phyloP scores from a whole-genome alignment of 2,329 filamentous ascomycete species.

The Neofusicoccum kwambonambiense region DNA sequence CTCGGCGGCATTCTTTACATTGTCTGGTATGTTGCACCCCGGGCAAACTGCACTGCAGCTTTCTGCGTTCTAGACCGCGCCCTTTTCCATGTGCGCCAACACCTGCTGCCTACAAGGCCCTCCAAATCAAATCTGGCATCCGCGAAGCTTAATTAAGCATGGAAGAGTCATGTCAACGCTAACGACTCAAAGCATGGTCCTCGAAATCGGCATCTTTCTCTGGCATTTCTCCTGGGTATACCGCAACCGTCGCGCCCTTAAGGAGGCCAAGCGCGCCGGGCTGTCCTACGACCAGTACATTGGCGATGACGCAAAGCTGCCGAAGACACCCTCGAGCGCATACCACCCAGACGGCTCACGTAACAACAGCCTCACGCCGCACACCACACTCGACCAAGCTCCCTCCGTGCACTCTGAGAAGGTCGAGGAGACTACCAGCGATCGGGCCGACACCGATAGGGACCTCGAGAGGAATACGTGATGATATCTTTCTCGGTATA shows the following conservation, averaged over 20 bases:
- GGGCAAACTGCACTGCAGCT: too few relatives aligned
- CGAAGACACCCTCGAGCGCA: neutral
- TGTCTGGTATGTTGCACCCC: conserved; percentile 49
- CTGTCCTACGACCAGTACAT: conserved; percentile 57
- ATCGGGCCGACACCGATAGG: neutral
- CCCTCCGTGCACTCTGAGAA: neutral
- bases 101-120: neutral
- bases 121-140: neutral
- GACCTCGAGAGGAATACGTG: neutral
- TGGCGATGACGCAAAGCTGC: neutral
- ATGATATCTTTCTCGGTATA: neutral
- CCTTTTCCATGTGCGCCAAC: neutral
- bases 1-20: conserved; percentile 62
- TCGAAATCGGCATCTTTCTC: conserved; percentile 61
- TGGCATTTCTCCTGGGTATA: conserved; percentile 61
- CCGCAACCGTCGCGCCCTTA: conserved; percentile 54
- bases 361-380: neutral
- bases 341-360: neutral
- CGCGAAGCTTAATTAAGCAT: neutral
- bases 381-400: neutral
- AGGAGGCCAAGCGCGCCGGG: conserved; percentile 51
- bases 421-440: neutral
- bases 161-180: neutral
- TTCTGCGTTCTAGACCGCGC: neutral
- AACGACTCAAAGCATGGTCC: conserved; percentile 44